Evolutionary conservation across 169 alveolate species (phyloP).

Genomic region (Babesia ovis): DNA sequence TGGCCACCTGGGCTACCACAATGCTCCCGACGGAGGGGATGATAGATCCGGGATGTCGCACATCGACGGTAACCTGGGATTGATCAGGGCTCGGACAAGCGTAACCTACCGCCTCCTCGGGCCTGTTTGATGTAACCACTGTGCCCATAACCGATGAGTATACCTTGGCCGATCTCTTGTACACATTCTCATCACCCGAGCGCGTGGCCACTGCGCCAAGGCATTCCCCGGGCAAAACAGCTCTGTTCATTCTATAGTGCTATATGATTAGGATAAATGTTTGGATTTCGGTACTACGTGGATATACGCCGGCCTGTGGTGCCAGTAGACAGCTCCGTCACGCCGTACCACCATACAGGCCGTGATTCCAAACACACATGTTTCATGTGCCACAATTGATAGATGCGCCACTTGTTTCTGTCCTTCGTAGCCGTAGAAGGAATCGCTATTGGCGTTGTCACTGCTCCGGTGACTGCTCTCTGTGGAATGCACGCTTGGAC

Average conservation of each 20-base stretch:
- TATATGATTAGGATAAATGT: not conserved
- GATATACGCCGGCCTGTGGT: slow-evolving; percentile 22
- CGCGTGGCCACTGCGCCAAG: slow-evolving; percentile 23
- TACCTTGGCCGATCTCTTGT: slow-evolving; percentile 30
- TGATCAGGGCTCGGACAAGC: not conserved
- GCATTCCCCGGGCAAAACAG: slow-evolving; percentile 50
- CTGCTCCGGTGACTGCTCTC: not conserved
- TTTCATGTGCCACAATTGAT: slow-evolving; percentile 7
- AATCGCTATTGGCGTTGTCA: not conserved
- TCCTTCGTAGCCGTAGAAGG: not conserved
- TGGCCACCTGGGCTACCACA: slow-evolving; percentile 53
- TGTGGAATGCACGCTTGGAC: not conserved
- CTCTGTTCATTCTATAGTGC: too few relatives aligned
- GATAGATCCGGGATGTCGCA: not conserved
- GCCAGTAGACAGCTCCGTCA: slow-evolving; percentile 33
- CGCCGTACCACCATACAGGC: slow-evolving; percentile 29
- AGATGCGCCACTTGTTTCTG: slow-evolving; percentile 26
- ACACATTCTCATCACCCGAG: slow-evolving; percentile 26
- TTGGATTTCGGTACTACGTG: slow-evolving; percentile 17
- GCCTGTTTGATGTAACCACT: not conserved
- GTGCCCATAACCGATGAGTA: slow-evolving; percentile 55
- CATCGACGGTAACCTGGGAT: not conserved
- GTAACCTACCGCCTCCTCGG: not conserved
- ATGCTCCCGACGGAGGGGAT: slow-evolving; percentile 60
- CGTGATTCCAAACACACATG: slow-evolving; percentile 13